phyloP scores from a whole-genome alignment of 2,329 filamentous ascomycete genomes.

The Trichophyton mentagrophytes region DNA sequence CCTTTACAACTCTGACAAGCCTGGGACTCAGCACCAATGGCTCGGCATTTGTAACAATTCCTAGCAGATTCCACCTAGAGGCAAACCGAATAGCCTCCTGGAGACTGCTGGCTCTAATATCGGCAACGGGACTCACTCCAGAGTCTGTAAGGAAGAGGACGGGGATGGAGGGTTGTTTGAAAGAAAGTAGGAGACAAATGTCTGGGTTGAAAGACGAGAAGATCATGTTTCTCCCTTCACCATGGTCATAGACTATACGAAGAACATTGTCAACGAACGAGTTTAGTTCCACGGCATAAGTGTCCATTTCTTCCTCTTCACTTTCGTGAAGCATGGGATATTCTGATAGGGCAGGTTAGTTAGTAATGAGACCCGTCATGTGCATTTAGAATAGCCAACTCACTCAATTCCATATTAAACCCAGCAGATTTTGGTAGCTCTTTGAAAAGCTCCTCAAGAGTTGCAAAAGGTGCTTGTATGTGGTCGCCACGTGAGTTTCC shows the following conservation, averaged over 20 bases:
- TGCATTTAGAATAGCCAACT: conserved; percentile 16
- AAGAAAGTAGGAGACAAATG: conserved; percentile 82
- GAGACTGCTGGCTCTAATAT: conserved; percentile 77
- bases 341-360: conserved; percentile 35
- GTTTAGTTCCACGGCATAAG: conserved; percentile 68
- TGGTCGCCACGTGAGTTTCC: conserved; percentile 87
- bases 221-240: conserved; percentile 74
- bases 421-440: conserved; percentile 70
- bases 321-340: conserved; percentile 96
- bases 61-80: conserved; percentile 83
- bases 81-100: conserved; percentile 95
- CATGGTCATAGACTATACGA: conserved; percentile 75
- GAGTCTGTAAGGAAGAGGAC: conserved; percentile 90
- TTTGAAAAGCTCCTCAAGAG: conserved; percentile 81
- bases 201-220: conserved; percentile 98
- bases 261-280: conserved; percentile 92
- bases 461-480: conserved; percentile 92
- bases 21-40: conserved; percentile 80
- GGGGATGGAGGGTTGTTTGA: conserved; percentile 94
- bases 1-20: conserved; percentile 84
- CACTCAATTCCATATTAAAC: conserved; percentile 95
- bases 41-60: conserved; percentile 78
- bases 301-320: conserved; percentile 87
- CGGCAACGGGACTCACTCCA: conserved; percentile 65
- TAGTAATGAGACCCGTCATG: background rate